Percentiles rank a stretch among this genome's conserved stretches.
Evolutionary conservation across 1,139 yeast genomes (phyloP).

Genomic region (Geotrichum macrosporum): DNA sequence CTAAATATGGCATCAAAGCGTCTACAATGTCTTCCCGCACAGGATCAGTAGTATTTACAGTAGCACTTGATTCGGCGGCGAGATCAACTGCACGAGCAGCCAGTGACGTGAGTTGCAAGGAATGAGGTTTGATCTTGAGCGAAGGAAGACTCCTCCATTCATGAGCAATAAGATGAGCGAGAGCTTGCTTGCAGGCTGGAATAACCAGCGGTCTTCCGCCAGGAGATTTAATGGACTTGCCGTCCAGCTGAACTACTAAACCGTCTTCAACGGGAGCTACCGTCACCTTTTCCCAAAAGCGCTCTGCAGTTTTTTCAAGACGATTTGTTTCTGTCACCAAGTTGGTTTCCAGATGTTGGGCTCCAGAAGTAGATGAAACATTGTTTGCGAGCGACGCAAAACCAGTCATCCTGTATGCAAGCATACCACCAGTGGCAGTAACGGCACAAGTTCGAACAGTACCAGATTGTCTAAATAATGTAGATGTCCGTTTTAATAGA

Average conservation of each 20-base stretch:
- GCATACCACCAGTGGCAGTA: too few relatives aligned
- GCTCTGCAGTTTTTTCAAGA: conserved; percentile 62
- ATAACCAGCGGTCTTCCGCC: conserved; percentile 65
- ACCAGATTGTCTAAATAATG: too few relatives aligned
- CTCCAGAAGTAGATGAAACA: conserved; percentile 1
- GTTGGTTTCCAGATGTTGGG: conserved; percentile 27
- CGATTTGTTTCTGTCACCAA: conserved; percentile 58
- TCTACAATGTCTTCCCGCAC: conserved; percentile 27
- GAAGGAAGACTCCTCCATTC: conserved; percentile 83
- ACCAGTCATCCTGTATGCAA: too few relatives aligned
- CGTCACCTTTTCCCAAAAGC: conserved; percentile 82
- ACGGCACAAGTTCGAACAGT: too few relatives aligned
- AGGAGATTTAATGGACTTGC: conserved; percentile 78
- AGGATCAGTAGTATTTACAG: conserved; percentile 25
- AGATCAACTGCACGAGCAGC: conserved; percentile 80
- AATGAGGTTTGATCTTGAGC: conserved; percentile 68
- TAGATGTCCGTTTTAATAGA: too few relatives aligned
- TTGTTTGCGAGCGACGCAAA: too few relatives aligned
- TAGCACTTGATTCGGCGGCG: conserved; percentile 38
- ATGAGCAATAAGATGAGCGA: conserved; percentile 74
- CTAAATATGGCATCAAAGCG: conserved; percentile 67
- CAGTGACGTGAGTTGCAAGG: conserved; percentile 81
- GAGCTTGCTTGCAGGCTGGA: conserved; percentile 51
- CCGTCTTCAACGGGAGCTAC: conserved; percentile 38
- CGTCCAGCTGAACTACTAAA: conserved; percentile 62